Conservation (phyloP, 2,329 filamentous ascomycete genomes). For the Aureobasidium sp. region DNA sequence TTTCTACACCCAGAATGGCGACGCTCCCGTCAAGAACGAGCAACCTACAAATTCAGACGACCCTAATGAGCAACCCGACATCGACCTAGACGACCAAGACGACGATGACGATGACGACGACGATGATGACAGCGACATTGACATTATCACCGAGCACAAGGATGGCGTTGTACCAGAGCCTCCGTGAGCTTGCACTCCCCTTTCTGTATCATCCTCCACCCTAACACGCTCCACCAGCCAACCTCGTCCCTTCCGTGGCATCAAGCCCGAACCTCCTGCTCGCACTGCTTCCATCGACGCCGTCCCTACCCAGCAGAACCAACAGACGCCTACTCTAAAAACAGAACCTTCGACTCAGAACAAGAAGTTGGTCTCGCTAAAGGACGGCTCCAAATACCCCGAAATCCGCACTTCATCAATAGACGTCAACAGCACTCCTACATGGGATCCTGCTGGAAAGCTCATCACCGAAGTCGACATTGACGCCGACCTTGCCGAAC, state of each 20-base stretch:
- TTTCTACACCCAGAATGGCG: slow-evolving; percentile 34
- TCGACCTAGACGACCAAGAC: slow-evolving; percentile 39
- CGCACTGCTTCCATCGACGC: slow-evolving; percentile 21
- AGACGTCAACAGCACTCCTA: slow-evolving; percentile 74
- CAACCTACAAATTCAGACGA: slow-evolving; percentile 23
- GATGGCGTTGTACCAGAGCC: slow-evolving; percentile 32
- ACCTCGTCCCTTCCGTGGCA: slow-evolving; percentile 19
- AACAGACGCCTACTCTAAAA: slow-evolving; percentile 26
- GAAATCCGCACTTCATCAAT: slow-evolving; percentile 68
- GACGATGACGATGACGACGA: slow-evolving; percentile 33
- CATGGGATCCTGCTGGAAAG: slow-evolving; percentile 60
- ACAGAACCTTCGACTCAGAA: slow-evolving; percentile 16
- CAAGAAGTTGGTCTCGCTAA: slow-evolving; percentile 14
- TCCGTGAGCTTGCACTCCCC: slow-evolving; percentile 21
- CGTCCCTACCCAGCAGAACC: slow-evolving; percentile 26
- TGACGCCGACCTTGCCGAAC: slow-evolving; percentile 52
- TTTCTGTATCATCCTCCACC: not conserved
- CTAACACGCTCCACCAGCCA: not conserved
- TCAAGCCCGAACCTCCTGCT: slow-evolving; percentile 20
- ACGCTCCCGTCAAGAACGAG: slow-evolving; percentile 18
- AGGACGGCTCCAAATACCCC: slow-evolving; percentile 55
- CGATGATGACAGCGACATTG: slow-evolving; percentile 37
- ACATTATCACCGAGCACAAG: slow-evolving; percentile 46
- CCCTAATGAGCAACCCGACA: slow-evolving; percentile 34
- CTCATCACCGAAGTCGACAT: slow-evolving; percentile 57